These are phyloP conservation scores for Colletotrichum sp. DNA, from an alignment of 2,329 filamentous ascomycete genomes.

Conservation along the genomic window DNA sequence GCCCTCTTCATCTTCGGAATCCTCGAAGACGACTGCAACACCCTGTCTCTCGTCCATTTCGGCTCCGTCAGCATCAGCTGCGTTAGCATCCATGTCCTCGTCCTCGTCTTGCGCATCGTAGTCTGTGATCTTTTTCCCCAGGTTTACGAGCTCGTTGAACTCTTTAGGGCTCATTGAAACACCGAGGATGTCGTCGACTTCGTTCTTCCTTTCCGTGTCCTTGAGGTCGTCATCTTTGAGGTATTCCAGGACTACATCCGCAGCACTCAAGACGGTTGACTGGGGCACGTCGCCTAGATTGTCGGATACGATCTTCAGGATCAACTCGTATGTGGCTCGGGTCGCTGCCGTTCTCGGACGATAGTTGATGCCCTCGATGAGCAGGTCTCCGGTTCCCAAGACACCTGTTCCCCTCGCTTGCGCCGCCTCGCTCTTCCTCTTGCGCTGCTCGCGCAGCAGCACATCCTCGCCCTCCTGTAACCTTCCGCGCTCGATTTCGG, in stretches of 20 bases:
- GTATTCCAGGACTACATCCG: slow-evolving; percentile 88
- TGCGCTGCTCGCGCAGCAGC: slow-evolving; percentile 81
- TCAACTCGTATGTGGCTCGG: slow-evolving; percentile 90
- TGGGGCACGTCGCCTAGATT: slow-evolving; percentile 92
- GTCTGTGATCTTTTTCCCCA: slow-evolving; percentile 98
- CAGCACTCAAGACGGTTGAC: slow-evolving; percentile 90
- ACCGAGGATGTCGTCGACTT: slow-evolving; percentile 93
- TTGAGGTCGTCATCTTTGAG: slow-evolving; percentile 96
- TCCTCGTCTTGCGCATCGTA: slow-evolving; percentile 97
- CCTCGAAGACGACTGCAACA: slow-evolving; percentile 96
- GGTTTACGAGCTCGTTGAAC: slow-evolving; percentile 95
- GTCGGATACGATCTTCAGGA: slow-evolving; percentile 87
- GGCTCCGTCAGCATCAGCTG: slow-evolving; percentile 66
- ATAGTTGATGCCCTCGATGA: slow-evolving; percentile 92
- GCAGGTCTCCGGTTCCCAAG: slow-evolving; percentile 80
- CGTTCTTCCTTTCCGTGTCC: slow-evolving; percentile 98
- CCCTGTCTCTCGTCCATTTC: slow-evolving; percentile 95
- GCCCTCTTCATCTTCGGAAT: slow-evolving; percentile 84
- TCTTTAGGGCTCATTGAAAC: slow-evolving; percentile 81
- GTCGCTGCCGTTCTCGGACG: slow-evolving; percentile 90
- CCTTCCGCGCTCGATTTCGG: slow-evolving; percentile 75
- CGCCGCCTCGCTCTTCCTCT: slow-evolving; percentile 76
- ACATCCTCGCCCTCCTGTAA: slow-evolving; percentile 84
- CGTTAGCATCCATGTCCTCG: slow-evolving; percentile 79
- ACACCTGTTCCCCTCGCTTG: slow-evolving; percentile 78